Base-by-base conservation (phyloP, 2,329 filamentous ascomycete genomes). In the Colletotrichum chlorophyti region DNA sequence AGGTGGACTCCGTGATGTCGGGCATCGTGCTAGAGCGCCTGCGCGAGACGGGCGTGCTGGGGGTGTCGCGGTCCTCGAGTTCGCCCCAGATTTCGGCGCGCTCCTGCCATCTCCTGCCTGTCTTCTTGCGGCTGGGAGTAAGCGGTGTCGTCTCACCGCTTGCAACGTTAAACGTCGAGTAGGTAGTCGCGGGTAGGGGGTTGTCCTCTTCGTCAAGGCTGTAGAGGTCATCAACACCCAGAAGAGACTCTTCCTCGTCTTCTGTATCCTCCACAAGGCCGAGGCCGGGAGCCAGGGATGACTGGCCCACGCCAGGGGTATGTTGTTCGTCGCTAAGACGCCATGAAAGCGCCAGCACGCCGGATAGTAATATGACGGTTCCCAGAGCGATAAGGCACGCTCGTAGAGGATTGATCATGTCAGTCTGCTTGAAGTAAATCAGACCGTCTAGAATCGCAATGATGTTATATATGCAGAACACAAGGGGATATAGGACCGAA, bases 401-500 rank as follows among this genome's bases (percentile, higher is more conserved):
- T 68, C 91, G 88, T 3, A 95, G 75, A 1, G 86, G 81, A 14
- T 88, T 87, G 62, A 99, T 86, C 53, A 91, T 83, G 63, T 92
- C 89, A 50, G 89, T 90, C 74, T 99, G 95, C 66, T 90, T 84
- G 77, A 98, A 99, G 76, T 98, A 99, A 67, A 99, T 97, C 65
- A 99, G 82, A 27, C 95, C 95, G 74, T 99, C 95, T 65, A 98
- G 80, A 65, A 99, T 99, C 64, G 95, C 95, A 69, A 98, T 93
- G 69, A 99, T 97, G 80, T 99, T 99, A 82, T 98, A 99, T 64
- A 98, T 87, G 81, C 95, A 99, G 76, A 99, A 99, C 34, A 98
- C 93, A 66, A 98, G 88, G 5, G 95, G 95, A 74, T 99, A 99
- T 65, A 99, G 82, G 61, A 98, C 90, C 68, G 92, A 97, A 19